Conservation (phyloP, 768 basidiomycete genomes). For the Lactarius vividus region DNA sequence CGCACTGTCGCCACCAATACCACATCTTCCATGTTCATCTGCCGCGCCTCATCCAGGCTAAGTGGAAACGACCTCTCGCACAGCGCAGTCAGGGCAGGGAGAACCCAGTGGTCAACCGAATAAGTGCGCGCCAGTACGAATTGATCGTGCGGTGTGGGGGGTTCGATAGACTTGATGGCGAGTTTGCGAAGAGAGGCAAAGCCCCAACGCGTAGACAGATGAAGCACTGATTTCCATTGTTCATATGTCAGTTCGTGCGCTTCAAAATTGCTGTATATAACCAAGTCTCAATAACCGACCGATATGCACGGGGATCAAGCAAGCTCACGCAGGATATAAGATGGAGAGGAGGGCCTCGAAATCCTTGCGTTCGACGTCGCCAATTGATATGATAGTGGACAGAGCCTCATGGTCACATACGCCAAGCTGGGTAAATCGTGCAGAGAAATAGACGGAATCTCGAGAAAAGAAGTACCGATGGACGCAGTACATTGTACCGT, state of each 20-base stretch:
- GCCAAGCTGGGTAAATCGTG: background rate
- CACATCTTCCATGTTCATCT: constrained; percentile 18
- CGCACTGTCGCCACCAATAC: constrained; percentile 18
- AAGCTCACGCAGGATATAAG: constrained; percentile 26
- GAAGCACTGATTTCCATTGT: constrained; percentile 33
- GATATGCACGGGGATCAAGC: background rate
- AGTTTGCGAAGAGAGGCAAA: constrained; percentile 31
- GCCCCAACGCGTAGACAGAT: constrained; percentile 33
- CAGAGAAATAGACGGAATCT: constrained; percentile 17
- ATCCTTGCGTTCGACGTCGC: constrained; percentile 17
- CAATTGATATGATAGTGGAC: constrained; percentile 6
- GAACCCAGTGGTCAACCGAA: constrained; percentile 12
- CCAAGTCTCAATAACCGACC: background rate
- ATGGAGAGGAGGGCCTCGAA: constrained; percentile 27
- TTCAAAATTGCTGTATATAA: constrained; percentile 2
- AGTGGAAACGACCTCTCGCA: constrained; percentile 7
- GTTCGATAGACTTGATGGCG: background rate
- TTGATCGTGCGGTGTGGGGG: constrained; percentile 18
- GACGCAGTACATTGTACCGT: constrained; percentile 10
- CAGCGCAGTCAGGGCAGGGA: constrained; percentile 14
- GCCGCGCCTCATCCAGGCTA: constrained; percentile 10
- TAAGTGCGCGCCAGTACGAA: constrained; percentile 16
- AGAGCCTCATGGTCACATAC: constrained; percentile 10
- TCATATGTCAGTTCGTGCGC: constrained; percentile 18
- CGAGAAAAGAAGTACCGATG: constrained; percentile 24